Evolutionary conservation across 352 stramenopile species (phyloP), one percentile per base, ranked within the genome.

Genomic region (Globisporangium megalacanthum): DNA sequence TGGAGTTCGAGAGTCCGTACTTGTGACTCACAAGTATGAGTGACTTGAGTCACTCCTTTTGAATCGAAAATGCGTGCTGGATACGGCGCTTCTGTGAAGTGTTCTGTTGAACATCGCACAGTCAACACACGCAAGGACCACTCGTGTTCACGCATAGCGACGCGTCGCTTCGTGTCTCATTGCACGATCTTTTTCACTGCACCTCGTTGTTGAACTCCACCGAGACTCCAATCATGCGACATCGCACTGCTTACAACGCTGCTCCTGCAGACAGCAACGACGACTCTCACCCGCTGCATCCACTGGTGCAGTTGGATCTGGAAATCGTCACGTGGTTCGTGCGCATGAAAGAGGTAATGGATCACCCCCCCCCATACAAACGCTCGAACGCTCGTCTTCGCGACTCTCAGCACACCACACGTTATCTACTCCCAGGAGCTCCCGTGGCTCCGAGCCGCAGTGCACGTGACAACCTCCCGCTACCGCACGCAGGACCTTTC

Each of bases 231-330:
- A 3, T 2, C 10, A 45, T 49, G 44, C 19, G n/a, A 29, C 44
- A 29, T 10, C 35, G 35, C 35, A 2, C 35, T 39, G 35, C 6
- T 39, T 39, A 13, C 7, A 5, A 8, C 10, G 29, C 19, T 22
- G n/a, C 17, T 41, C 17, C 8, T 19, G 17, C 5, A 0, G 41
- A 50, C 39, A 29, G 9, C 19, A 19, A 6, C 3, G 31, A 31
- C 46, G 46, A 6, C 20, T 25, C 6, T 35, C 35, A 5, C 2
- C 22, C 35, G 29, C 56, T 87, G 41, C 77, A 81, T 49, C 77
- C 73, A 17, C 44, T 86, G 48, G 48, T 89, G 19, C 71, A 88
- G 65, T 86, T 72, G 62, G 79, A 89, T 29, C 61, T 89, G 41
- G 54, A 57, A 6, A 56, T 59, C 9, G 59, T 89, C 35, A 15